Percentiles rank a stretch among this genome's conserved stretches.
These are phyloP conservation scores for Smithsoniella earleae DNA, from an alignment of 163 green algal species.

Conservation along the genomic window DNA sequence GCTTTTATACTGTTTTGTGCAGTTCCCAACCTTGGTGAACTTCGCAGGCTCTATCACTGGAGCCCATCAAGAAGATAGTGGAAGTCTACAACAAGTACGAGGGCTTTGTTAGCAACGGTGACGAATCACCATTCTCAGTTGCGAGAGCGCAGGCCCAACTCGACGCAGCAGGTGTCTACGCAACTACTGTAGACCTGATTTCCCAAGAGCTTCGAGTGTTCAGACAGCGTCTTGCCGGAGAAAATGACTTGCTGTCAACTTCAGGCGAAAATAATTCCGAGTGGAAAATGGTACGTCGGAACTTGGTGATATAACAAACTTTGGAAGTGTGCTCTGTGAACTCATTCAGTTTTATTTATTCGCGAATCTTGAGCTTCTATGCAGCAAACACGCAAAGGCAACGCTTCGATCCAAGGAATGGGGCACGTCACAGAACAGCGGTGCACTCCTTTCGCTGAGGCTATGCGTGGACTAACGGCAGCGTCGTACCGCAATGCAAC, in stretches of 20 bases:
- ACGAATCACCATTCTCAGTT: constrained; percentile 5
- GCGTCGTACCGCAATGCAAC: background rate
- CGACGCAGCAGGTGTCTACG: background rate
- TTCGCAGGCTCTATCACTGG: too few species aligned
- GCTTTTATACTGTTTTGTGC: too few species aligned
- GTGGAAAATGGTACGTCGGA: background rate
- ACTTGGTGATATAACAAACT: background rate
- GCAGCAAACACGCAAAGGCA: background rate
- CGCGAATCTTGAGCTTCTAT: background rate
- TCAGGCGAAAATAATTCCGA: background rate
- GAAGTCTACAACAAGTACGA: constrained; percentile 21
- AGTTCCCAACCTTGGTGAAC: too few species aligned
- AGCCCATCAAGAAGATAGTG: too few species aligned
- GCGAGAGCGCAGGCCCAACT: constrained; percentile 7
- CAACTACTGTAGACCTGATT: background rate
- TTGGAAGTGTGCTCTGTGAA: background rate
- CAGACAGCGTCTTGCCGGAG: background rate
- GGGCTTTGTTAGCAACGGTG: constrained; percentile 7
- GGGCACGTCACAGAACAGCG: background rate
- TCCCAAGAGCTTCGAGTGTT: background rate
- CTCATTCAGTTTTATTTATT: background rate
- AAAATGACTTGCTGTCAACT: too few species aligned
- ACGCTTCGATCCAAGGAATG: background rate
- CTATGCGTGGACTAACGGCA: background rate
- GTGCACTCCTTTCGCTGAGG: background rate